Evolutionary conservation across 2,329 filamentous ascomycete genomes (phyloP), one percentile per base, ranked within the genome.

Genomic region (Daldinia eschscholtzii): DNA sequence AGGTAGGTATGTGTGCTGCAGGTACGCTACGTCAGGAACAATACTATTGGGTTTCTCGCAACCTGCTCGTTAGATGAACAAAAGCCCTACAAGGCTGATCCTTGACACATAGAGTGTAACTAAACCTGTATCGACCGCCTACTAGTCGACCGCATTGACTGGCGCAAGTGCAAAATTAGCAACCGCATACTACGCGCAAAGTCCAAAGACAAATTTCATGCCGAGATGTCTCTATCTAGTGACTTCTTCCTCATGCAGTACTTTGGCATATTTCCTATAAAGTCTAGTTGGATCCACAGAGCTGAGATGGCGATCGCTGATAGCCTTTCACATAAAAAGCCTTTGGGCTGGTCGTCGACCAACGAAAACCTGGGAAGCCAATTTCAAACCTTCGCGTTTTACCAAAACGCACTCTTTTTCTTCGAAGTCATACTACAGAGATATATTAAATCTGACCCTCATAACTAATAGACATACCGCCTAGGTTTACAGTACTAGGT

Each of bases 91-190:
- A 65, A 56, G 61, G 53, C 58, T 53, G 1, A 71, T 67, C 70
- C 67, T 64, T 63, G 70, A 50, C 41, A 20, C 48, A 30, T 35
- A 23, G 44, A 58, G 64, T 23, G 37, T 33, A 39, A 4, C 35
- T 39, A 71, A 70, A 70, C 70, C 64, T 60, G 70, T 65, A 59
- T 64, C 42, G 15, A 39, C 33, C 39, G 42, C 60, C 52, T 46
- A 66, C 65, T 71, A 68, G 60, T 30, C 20, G 55, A 46, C 60
- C 61, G 66, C 66, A 67, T 57, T 69, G 61, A 69, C 69, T 56
- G 56, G 46, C 20, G 56, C 20, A 35, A 39, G 35, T 13, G 57
- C 53, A 62, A 52, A 52, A 56, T 64, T 30, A 57, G 52, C 33
- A 61, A 56, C 50, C 20, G 15, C 52, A 55, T 33, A 57, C 50